phyloP scores from a whole-genome alignment of 164 flowering plant species.

The Santalum album region DNA sequence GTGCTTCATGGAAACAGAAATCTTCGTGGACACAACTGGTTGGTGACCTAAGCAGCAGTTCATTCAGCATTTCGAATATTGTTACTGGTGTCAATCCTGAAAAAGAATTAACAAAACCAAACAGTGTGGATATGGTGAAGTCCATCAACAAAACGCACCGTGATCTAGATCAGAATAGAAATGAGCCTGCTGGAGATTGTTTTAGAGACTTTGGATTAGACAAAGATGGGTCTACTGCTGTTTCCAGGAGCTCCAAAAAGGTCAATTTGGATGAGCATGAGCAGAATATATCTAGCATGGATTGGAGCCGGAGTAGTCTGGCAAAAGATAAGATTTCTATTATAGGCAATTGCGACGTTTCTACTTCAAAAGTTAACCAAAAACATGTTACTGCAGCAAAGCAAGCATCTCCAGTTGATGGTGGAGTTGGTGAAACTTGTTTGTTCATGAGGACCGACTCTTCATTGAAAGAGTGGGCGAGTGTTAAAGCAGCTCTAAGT shows the following conservation, averaged over 20 bases:
- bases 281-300: slow-evolving; percentile 4
- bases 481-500: slow-evolving; percentile 46
- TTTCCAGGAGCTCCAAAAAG: slow-evolving; percentile 1
- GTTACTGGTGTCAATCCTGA: slow-evolving; percentile 21
- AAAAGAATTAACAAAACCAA: slow-evolving; percentile 13
- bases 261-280: slow-evolving; percentile 3
- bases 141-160: slow-evolving; percentile 1
- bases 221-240: slow-evolving; percentile 6
- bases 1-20: slow-evolving; percentile 46
- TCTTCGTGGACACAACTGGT: slow-evolving; percentile 66
- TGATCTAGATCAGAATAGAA: slow-evolving; percentile 3
- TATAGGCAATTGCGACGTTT: slow-evolving; percentile 4
- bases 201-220: slow-evolving; percentile 3
- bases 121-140: slow-evolving; percentile 1
- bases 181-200: slow-evolving; percentile 9
- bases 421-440: slow-evolving; percentile 34
- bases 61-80: slow-evolving; percentile 59
- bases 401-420: slow-evolving; percentile 5
- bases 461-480: slow-evolving; percentile 66
- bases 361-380: not conserved
- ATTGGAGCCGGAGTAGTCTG: not conserved
- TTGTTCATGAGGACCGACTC: slow-evolving; percentile 57
- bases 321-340: slow-evolving; percentile 4
- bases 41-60: slow-evolving; percentile 21
- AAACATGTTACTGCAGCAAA: slow-evolving; percentile 2